Conservation (phyloP, 1,284 basidiomycete genomes). For the Trametes versicolor region DNA sequence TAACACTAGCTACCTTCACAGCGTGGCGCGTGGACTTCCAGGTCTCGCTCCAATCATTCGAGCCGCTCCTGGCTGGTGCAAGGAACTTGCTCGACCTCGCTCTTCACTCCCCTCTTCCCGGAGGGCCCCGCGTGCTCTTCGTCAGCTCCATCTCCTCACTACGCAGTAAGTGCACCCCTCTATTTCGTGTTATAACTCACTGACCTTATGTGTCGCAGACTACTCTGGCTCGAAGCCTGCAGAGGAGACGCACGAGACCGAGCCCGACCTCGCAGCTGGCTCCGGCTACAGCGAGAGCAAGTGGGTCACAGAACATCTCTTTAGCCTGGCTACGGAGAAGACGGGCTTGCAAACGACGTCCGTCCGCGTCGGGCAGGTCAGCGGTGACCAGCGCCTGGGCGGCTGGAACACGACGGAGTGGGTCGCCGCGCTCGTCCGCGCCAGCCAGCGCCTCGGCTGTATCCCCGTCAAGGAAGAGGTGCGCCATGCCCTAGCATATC, state of each 20-base stretch:
- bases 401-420: slow-evolving; percentile 33
- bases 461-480: slow-evolving; percentile 28
- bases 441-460: slow-evolving; percentile 20
- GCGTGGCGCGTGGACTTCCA: slow-evolving; percentile 52
- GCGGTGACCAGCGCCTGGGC: slow-evolving; percentile 26
- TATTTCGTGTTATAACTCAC: background rate
- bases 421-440: slow-evolving; percentile 28
- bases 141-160: slow-evolving; percentile 35
- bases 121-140: slow-evolving; percentile 43
- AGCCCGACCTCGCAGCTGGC: slow-evolving; percentile 22
- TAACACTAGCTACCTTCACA: background rate
- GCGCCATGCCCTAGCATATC: background rate
- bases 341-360: slow-evolving; percentile 22
- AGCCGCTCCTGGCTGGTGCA: slow-evolving; percentile 42
- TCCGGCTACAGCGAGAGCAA: slow-evolving; percentile 34
- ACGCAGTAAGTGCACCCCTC: slow-evolving; percentile 12
- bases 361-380: slow-evolving; percentile 34
- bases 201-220: slow-evolving; percentile 15
- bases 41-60: slow-evolving; percentile 46
- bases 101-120: slow-evolving; percentile 36
- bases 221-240: slow-evolving; percentile 8
- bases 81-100: slow-evolving; percentile 47
- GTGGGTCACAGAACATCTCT: slow-evolving; percentile 34
- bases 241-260: slow-evolving; percentile 17
- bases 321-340: slow-evolving; percentile 19